Evolutionary conservation across 2,329 filamentous ascomycete genomes (phyloP).

Genomic region (Taxawa tesnikishii): DNA sequence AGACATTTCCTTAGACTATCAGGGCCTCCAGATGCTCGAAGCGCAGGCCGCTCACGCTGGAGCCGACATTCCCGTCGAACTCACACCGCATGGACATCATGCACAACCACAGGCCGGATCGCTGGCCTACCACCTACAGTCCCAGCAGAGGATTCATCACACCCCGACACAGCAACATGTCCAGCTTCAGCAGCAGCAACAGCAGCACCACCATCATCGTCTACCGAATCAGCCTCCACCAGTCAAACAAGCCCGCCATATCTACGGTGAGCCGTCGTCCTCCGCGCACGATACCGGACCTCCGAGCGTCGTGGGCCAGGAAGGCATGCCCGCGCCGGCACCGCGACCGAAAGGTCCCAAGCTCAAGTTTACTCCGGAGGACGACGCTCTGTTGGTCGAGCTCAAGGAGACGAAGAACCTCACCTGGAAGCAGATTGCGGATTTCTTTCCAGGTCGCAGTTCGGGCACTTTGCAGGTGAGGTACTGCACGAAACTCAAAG

Average conservation of each 20-base stretch:
- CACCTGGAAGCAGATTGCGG: conserved; percentile 95
- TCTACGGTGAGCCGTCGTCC: conserved; percentile 34
- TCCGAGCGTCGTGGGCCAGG: conserved; percentile 75
- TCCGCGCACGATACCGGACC: conserved; percentile 41
- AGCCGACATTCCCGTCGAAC: conserved; percentile 25
- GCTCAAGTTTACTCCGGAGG: conserved; percentile 85
- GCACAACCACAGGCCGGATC: conserved; percentile 20
- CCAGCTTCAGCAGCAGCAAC: conserved; percentile 8
- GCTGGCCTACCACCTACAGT: conserved; percentile 14
- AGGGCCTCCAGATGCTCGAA: conserved; percentile 25
- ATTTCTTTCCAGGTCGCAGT: conserved; percentile 85
- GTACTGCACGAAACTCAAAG: conserved; percentile 90
- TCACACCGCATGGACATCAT: conserved; percentile 20
- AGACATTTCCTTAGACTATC: conserved; percentile 25
- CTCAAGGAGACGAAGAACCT: conserved; percentile 90
- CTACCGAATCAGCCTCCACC: conserved; percentile 62
- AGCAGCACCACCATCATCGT: conserved; percentile 59
- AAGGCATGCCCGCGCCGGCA: conserved; percentile 76
- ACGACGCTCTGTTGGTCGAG: conserved; percentile 77
- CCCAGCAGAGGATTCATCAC: conserved; percentile 19
- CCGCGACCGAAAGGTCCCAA: conserved; percentile 74
- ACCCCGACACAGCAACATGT: conserved; percentile 3
- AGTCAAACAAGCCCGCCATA: conserved; percentile 50
- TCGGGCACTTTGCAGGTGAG: conserved; percentile 86
- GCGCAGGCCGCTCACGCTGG: conserved; percentile 17